phyloP scores from a whole-genome alignment of 345 rosid species.

The Citrus sinensis region DNA sequence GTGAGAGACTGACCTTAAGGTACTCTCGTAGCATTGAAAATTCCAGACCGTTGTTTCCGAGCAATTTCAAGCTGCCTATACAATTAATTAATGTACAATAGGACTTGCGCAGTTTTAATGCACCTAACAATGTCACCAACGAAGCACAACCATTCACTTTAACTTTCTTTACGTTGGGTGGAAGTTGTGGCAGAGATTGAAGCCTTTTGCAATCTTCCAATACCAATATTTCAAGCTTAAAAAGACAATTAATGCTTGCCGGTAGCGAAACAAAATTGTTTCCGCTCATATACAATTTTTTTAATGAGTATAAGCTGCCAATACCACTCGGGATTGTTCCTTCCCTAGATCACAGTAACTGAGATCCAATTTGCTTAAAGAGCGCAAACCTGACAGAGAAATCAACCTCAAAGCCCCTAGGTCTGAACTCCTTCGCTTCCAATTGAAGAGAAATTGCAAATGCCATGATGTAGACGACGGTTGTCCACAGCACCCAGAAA shows the following conservation, averaged over 20 bases:
- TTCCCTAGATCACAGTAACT: too few species aligned
- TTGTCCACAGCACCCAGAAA: too few species aligned
- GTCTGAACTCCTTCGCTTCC: neutral
- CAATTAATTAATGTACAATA: neutral
- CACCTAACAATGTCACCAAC: conserved; percentile 7
- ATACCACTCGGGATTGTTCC: too few species aligned
- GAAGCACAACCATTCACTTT: conserved; percentile 8
- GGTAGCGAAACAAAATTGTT: too few species aligned
- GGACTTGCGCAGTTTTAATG: neutral
- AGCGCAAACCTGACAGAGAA: neutral
- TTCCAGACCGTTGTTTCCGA: neutral
- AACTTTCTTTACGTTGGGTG: neutral
- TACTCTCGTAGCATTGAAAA: neutral
- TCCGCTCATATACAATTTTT: rapidly evolving
- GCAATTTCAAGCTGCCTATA: conserved; percentile 6
- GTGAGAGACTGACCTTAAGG: neutral
- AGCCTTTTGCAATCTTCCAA: conserved; percentile 12
- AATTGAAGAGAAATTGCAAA: neutral
- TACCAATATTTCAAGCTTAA: rapidly evolving
- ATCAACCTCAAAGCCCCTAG: neutral
- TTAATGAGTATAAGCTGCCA: too few species aligned
- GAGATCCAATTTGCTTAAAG: neutral
- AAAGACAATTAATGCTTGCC: too few species aligned
- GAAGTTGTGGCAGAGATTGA: conserved; percentile 6
- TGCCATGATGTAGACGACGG: too few species aligned